These are phyloP conservation scores for Silene latifolia DNA, from an alignment of 148 eudicot genomes.

Conservation along the genomic window DNA sequence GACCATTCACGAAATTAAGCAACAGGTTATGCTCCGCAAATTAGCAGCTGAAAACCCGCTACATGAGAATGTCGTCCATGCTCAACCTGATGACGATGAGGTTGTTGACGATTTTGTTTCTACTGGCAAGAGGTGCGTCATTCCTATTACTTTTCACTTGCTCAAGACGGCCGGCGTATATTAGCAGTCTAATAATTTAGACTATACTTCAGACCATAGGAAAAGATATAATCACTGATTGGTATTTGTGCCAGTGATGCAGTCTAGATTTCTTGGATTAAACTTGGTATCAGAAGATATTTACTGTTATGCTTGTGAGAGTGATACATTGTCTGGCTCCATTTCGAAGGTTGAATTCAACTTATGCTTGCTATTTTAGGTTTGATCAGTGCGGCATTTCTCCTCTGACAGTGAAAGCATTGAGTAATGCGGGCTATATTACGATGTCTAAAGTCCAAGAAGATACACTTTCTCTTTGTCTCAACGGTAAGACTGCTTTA, in stretches of 20 bases:
- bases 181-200: no score
- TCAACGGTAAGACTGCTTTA: constrained; percentile 50
- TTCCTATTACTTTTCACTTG: not conserved
- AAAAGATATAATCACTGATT: no score
- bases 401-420: constrained; percentile 71
- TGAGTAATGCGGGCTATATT: constrained; percentile 73
- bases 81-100: not conserved
- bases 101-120: constrained; percentile 44
- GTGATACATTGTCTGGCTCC: not conserved
- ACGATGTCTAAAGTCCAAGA: constrained; percentile 88
- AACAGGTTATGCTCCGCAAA: constrained; percentile 47
- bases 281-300: no score
- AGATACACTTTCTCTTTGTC: constrained; percentile 62
- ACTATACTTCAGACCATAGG: no score
- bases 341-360: not conserved
- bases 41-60: constrained; percentile 17
- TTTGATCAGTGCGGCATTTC: constrained; percentile 85
- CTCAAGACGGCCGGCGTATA: no score
- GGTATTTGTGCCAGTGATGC: no score
- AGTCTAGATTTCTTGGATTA: no score
- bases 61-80: not conserved
- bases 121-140: constrained; percentile 58
- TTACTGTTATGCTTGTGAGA: no score
- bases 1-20: constrained; percentile 29
- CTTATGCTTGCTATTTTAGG: constrained; percentile 37